Percentiles rank a stretch among this genome's conserved stretches.
phyloP scores from a whole-genome alignment of 306 rosid genomes.

The Cicer chorassanicum region DNA sequence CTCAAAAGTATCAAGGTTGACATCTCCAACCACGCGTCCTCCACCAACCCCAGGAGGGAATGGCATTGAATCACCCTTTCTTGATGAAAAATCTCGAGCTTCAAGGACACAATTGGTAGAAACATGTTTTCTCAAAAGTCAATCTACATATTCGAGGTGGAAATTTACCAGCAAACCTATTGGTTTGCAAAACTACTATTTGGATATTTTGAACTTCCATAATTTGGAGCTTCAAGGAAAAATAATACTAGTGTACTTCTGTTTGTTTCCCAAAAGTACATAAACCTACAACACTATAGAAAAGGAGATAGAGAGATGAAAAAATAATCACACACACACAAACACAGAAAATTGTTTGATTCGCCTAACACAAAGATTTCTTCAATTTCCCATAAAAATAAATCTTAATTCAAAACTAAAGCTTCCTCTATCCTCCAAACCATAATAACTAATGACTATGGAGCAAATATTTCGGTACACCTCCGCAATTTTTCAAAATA shows the following conservation, averaged over 20 bases:
- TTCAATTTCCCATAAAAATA: neutral
- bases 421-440: slow-evolving; percentile 27
- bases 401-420: slow-evolving; percentile 27
- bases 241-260: neutral
- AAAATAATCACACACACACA: neutral
- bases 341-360: slow-evolving; percentile 20
- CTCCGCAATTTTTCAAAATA: slow-evolving; percentile 30
- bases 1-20: slow-evolving; percentile 65
- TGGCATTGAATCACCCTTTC: slow-evolving; percentile 97
- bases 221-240: neutral
- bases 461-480: slow-evolving; percentile 35
- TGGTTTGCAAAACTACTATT: slow-evolving; percentile 33
- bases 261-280: neutral
- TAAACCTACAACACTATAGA: neutral
- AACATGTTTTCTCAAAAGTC: slow-evolving; percentile 62
- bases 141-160: slow-evolving; percentile 42
- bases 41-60: slow-evolving; percentile 99
- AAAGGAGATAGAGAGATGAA: neutral
- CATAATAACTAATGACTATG: slow-evolving; percentile 14
- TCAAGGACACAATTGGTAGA: slow-evolving; percentile 59
- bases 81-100: slow-evolving; percentile 79
- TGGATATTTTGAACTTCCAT: slow-evolving; percentile 9
- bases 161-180: slow-evolving; percentile 47
- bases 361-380: slow-evolving; percentile 20
- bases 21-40: slow-evolving; percentile 78